Conservation (phyloP, 495 filamentous ascomycete genomes). For the Lasiosphaeris hirsuta region DNA sequence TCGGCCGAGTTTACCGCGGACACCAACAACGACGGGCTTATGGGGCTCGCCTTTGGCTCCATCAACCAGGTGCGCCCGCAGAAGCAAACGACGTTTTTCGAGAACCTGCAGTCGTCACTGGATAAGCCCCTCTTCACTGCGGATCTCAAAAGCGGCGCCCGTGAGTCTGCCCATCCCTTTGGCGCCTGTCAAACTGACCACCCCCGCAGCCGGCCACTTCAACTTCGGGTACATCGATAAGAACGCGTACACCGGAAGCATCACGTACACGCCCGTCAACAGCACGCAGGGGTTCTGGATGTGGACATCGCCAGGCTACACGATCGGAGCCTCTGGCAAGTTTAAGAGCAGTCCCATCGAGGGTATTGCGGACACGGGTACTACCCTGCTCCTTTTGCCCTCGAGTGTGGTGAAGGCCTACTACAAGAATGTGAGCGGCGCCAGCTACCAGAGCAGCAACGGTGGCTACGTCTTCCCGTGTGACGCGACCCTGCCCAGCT, state of each 20-base stretch:
- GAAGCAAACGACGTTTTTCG: constrained; percentile 67
- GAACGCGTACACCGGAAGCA: constrained; percentile 57
- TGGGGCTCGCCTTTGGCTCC: constrained; percentile 67
- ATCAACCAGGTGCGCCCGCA: constrained; percentile 69
- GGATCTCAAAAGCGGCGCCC: constrained; percentile 55
- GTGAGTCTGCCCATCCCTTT: constrained; percentile 24
- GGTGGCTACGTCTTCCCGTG: constrained; percentile 73
- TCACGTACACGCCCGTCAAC: constrained; percentile 61
- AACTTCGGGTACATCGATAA: constrained; percentile 73
- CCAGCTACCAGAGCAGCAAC: constrained; percentile 41
- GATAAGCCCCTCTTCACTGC: constrained; percentile 65
- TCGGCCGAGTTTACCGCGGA: constrained; percentile 59
- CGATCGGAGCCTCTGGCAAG: constrained; percentile 46
- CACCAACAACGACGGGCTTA: constrained; percentile 61
- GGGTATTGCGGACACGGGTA: constrained; percentile 68
- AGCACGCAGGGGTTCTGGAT: constrained; percentile 65
- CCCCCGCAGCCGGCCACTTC: constrained; percentile 54
- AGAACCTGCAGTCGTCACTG: constrained; percentile 58
- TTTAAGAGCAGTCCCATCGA: constrained; percentile 37
- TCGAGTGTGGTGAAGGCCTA: constrained; percentile 56
- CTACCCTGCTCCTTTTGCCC: constrained; percentile 66
- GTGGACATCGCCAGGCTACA: constrained; percentile 62
- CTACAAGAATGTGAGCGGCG: constrained; percentile 56
- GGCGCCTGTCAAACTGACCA: background rate
- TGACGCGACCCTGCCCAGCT: constrained; percentile 55